A percentile compares a stretch with the other conserved stretches of the same genome.
phyloP scores from a whole-genome alignment of 192 early-diverging fungal genomes.

The Coemansia sp. region DNA sequence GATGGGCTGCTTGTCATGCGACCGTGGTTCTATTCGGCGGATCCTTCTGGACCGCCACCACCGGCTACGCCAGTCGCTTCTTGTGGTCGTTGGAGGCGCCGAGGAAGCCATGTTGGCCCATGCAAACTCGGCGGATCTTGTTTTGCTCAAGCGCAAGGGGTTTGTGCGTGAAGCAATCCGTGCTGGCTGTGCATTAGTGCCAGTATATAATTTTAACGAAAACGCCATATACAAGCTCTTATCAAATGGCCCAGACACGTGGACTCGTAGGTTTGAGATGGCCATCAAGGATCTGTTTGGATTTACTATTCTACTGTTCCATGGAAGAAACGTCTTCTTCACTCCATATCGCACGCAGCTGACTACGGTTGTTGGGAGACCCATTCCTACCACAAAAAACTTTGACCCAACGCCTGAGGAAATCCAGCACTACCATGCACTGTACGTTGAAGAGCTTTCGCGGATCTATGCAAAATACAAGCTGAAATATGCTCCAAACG shows the following conservation, averaged over 20 bases:
- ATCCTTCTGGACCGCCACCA: slow-evolving; percentile 73
- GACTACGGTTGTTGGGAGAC: slow-evolving; percentile 45
- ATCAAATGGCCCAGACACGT: slow-evolving; percentile 65
- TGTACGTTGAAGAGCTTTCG: slow-evolving; percentile 45
- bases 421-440: slow-evolving; percentile 30
- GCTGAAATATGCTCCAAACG: slow-evolving; percentile 40
- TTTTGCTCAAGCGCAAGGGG: slow-evolving; percentile 77
- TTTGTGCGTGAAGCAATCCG: slow-evolving; percentile 89
- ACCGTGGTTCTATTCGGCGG: slow-evolving; percentile 70
- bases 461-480: slow-evolving; percentile 46
- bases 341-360: slow-evolving; percentile 48
- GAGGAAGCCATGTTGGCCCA: slow-evolving; percentile 75
- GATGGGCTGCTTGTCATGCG: slow-evolving; percentile 76
- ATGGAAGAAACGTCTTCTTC: slow-evolving; percentile 86
- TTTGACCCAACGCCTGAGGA: slow-evolving; percentile 28
- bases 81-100: slow-evolving; percentile 92
- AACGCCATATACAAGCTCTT: slow-evolving; percentile 86
- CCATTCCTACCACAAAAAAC: slow-evolving; percentile 36
- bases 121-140: slow-evolving; percentile 64
- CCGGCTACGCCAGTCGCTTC: slow-evolving; percentile 39
- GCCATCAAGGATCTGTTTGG: slow-evolving; percentile 68
- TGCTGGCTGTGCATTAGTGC: slow-evolving; percentile 80
- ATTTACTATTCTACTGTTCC: slow-evolving; percentile 75
- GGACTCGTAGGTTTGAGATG: slow-evolving; percentile 68
- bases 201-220: slow-evolving; percentile 92